A percentile compares a stretch with the other conserved stretches of the same genome.
phyloP scores from a whole-genome alignment of 495 filamentous ascomycete genomes.

The Annulohypoxylon bovei region DNA sequence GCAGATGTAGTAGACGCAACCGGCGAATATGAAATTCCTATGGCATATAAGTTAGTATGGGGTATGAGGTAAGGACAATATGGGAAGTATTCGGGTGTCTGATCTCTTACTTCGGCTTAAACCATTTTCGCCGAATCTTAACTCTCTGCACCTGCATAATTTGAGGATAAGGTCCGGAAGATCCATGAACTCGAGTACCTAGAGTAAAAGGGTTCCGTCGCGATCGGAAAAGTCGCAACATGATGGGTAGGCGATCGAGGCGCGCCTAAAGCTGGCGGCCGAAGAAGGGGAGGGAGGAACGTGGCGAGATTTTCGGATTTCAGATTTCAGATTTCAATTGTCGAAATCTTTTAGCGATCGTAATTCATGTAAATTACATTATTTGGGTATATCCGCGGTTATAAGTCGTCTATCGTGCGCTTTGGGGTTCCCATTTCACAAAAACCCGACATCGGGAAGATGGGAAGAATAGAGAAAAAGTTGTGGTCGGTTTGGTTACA shows the following conservation, averaged over 20 bases:
- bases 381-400: background rate
- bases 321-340: background rate
- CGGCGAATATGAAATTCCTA: constrained; percentile 48
- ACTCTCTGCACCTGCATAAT: constrained; percentile 48
- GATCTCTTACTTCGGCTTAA: constrained; percentile 37
- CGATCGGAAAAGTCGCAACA: constrained; percentile 51
- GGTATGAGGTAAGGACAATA: background rate
- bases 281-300: constrained; percentile 12
- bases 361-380: background rate
- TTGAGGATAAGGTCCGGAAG: constrained; percentile 17
- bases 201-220: constrained; percentile 32
- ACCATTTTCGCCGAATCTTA: constrained; percentile 39
- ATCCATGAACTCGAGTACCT: constrained; percentile 17
- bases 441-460: background rate
- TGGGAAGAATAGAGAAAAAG: background rate
- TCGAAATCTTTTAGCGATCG: background rate
- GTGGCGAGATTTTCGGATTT: constrained; percentile 14
- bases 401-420: background rate
- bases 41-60: background rate
- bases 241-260: constrained; percentile 42
- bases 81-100: background rate
- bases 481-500: background rate
- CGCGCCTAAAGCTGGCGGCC: constrained; percentile 53
- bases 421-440: background rate
- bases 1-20: constrained; percentile 51